Evolutionary conservation across 2,329 filamentous ascomycete species (phyloP), one percentile per base, ranked within the genome.

Genomic region (Pseudogymnoascus sp.): DNA sequence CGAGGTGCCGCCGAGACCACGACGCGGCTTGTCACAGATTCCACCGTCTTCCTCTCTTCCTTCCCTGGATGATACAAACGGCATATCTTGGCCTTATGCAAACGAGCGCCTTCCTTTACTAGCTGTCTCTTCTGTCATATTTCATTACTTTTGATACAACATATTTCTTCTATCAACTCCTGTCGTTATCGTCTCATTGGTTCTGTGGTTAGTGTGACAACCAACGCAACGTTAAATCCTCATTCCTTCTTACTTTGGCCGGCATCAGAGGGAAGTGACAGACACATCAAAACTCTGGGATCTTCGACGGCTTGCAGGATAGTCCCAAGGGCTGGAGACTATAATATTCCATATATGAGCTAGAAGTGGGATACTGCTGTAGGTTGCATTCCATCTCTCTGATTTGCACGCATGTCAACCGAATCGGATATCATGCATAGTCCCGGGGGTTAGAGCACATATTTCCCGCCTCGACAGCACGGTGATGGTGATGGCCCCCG

Each of bases 131-230:
- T 45, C 41, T 45, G 41, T 45, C 41, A 45, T 45, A 45, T 45
- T 45, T 45, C 41, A 45, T 45, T 45, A 45, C 41, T 45, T 45
- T 45, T 45, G 41, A 45, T 45, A 45, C 41, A 45, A 6, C 41
- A 45, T 45, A 45, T 45, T 45, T 45, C 22, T 23, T 45, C 22
- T 23, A 23, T 23, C 19, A 12, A 5, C 41, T 45, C 41, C 41
- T 45, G 41, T 45, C 41, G 22, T 45, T 45, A 45, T 45, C 41
- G 41, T 45, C 19, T 45, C 19, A 45, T 23, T 23, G 41, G 41
- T 8, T 45, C 11, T 23, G 3, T 11, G 5, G 8, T 42, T 42
- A 23, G 41, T 45, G 41, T 11, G 11, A 4, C 41, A 19, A 45
- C 22, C 41, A 45, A 45, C 41, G 41, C 41, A 45, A 45, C 41